phyloP scores from a whole-genome alignment of 306 rosid species.

The Prinsepia uniflora region DNA sequence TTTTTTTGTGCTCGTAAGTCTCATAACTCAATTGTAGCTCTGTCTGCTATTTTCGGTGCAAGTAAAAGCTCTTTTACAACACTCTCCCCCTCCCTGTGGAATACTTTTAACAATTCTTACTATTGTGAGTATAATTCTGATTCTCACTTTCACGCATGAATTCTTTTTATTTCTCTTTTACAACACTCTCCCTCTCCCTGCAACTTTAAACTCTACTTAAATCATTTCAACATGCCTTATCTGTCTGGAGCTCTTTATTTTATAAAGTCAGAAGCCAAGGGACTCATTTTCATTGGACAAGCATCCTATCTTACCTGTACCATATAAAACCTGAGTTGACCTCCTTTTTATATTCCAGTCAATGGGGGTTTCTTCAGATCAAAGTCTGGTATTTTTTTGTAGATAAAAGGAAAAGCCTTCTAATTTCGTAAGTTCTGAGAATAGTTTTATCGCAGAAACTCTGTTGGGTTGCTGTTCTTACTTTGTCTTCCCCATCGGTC shows the following conservation, averaged over 20 bases:
- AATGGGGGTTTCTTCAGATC: too few relatives aligned
- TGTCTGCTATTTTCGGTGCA: too few relatives aligned
- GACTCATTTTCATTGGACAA: not conserved
- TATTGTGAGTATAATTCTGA: not conserved
- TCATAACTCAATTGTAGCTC: too few relatives aligned
- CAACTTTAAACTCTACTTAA: not conserved
- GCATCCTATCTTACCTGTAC: too few relatives aligned
- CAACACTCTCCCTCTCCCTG: not conserved
- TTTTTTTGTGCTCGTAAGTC: not conserved
- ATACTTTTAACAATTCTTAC: not conserved
- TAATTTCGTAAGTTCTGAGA: not conserved
- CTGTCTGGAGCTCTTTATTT: not conserved
- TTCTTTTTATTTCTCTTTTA: too few relatives aligned
- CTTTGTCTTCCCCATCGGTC: too few relatives aligned
- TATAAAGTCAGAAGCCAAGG: not conserved
- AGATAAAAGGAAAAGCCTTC: not conserved
- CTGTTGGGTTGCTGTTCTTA: too few relatives aligned
- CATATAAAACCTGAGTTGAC: too few relatives aligned
- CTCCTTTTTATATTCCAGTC: too few relatives aligned
- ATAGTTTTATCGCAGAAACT: too few relatives aligned
- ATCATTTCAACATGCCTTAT: not conserved
- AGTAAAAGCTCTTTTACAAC: too few relatives aligned
- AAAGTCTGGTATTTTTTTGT: not conserved
- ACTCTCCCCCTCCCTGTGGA: not conserved
- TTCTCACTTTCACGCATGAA: not conserved